Conservation (phyloP, 345 rosid genomes). For the Toxicodendron radicans region DNA sequence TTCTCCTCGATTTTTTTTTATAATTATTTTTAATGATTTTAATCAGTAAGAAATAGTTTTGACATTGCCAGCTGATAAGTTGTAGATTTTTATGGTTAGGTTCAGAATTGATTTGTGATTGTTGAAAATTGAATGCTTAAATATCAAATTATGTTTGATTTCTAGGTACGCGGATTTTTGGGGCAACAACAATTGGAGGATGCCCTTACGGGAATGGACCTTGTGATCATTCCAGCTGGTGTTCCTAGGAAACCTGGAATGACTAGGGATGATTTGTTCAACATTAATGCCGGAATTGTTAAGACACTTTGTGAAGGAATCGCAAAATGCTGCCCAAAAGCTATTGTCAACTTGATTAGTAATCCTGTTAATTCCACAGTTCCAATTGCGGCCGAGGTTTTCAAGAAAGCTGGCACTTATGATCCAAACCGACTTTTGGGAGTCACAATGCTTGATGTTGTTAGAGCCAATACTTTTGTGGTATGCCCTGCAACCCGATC, state of each 20-base stretch:
- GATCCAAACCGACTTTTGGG: conserved; percentile 88
- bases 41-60: neutral
- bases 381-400: conserved; percentile 93
- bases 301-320: conserved; percentile 86
- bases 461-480: conserved; percentile 97
- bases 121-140: neutral
- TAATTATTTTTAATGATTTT: too few relatives aligned
- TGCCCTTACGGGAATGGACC: conserved; percentile 91
- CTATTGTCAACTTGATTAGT: conserved; percentile 84
- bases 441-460: conserved; percentile 96
- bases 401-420: conserved; percentile 84
- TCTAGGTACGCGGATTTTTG: conserved; percentile 86
- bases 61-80: neutral
- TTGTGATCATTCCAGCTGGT: conserved; percentile 93
- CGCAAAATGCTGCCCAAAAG: conserved; percentile 77
- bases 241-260: conserved; percentile 98
- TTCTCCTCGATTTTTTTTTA: neutral
- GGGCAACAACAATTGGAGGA: conserved; percentile 83
- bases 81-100: neutral
- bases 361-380: conserved; percentile 96
- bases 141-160: neutral
- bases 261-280: conserved; percentile 98
- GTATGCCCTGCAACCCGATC: conserved; percentile 37
- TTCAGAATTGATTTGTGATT: neutral
- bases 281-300: conserved; percentile 94